Conservation (phyloP, 495 filamentous ascomycete species). For the Astrothelium subdiscretum region DNA sequence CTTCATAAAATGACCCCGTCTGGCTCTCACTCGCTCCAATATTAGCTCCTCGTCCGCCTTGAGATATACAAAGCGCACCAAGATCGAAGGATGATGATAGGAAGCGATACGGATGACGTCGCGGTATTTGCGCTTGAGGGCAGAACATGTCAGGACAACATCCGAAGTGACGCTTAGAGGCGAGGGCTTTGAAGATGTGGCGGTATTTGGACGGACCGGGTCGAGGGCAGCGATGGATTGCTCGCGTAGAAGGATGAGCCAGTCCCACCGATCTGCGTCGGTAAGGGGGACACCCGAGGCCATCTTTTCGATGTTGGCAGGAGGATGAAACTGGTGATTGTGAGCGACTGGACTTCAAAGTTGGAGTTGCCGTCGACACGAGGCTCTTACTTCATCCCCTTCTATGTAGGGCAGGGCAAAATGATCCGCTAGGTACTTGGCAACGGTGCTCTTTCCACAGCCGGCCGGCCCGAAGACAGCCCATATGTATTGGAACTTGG, state of each 20-base stretch:
- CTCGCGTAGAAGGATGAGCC: conserved; percentile 81
- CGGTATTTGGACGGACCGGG: conserved; percentile 3
- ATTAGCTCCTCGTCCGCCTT: conserved; percentile 62
- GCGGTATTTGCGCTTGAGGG: conserved; percentile 92
- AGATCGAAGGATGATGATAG: conserved; percentile 62
- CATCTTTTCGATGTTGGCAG: conserved; percentile 91
- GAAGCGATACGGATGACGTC: conserved; percentile 88
- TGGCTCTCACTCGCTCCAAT: conserved; percentile 56
- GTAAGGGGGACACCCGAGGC: conserved; percentile 72
- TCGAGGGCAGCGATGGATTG: conserved; percentile 63
- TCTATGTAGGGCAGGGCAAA: conserved; percentile 78
- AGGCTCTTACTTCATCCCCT: conserved; percentile 73
- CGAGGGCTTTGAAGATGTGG: background rate
- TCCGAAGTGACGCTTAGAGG: conserved; percentile 46
- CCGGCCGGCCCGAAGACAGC: conserved; percentile 96
- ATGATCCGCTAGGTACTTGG: conserved; percentile 57
- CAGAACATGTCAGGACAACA: conserved; percentile 91
- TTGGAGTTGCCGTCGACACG: background rate
- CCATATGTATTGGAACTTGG: conserved; percentile 75
- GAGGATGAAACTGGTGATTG: conserved; percentile 61
- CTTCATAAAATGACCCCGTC: conserved; percentile 92
- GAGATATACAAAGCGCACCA: conserved; percentile 89
- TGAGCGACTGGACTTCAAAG: conserved; percentile 4
- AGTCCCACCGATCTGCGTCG: conserved; percentile 96
- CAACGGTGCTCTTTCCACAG: conserved; percentile 92